Evolutionary conservation across 257 asterid genomes (phyloP), one percentile per base, ranked within the genome.

Genomic region (Asclepias syriaca): DNA sequence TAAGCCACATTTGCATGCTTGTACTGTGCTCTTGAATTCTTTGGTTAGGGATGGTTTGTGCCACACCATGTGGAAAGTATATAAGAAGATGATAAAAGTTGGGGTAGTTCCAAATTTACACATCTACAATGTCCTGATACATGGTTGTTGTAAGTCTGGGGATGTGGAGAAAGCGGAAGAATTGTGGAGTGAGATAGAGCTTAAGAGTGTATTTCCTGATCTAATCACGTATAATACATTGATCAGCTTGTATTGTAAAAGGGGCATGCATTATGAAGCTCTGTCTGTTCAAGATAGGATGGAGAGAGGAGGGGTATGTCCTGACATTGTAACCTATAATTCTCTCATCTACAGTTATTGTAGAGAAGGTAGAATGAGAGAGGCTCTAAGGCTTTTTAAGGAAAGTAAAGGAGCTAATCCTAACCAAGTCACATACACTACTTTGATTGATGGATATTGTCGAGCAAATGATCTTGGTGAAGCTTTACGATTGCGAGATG

Each of bases 261-360:
- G 84, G 81, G 91, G 96, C 72, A 89, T 94, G 98, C 93, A 94
- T 79, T 91, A 94, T 46, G 97, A 94, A 81, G 96, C 96, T 78
- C 79, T 94, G 55, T 86, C 83, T 3, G 85, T 94, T 75, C 97
- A 89, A 75, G 93, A 94, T 72, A 85, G 95, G 87, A 89, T 94
- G 98, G 88, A 82, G 77, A 78, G 82, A 71, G 78, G 82, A 18
- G 91, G 89, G 57, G 74, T 94, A 15, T 70, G 78, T 78, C 96
- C 95, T 0, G 98, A 94, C 80, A 94, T 89, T 57, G 87, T 94
- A 18, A 91, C 98, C 61, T 88, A 87, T 66, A 91, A 94, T 77
- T 88, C 96, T 4, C 86, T 94, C 63, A 89, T 94, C 61, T 86
- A 88, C 74, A 85, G 97, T 74, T 89, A 84, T 72, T 94, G 96